Conservation (phyloP, 768 basidiomycete genomes). For the Boletus subparvulus region DNA sequence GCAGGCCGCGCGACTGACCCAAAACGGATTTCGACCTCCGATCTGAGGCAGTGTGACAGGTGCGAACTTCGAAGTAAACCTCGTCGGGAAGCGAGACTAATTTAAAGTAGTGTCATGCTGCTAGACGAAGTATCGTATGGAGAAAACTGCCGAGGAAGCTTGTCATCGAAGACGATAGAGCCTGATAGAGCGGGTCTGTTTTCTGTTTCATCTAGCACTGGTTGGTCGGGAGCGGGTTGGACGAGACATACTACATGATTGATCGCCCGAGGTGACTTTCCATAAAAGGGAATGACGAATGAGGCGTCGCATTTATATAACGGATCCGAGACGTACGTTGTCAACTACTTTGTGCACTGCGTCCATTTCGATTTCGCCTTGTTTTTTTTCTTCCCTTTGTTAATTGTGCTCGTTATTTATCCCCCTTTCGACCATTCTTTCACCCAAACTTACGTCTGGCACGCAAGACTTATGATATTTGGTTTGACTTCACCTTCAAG, state of each 20-base stretch:
- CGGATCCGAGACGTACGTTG: neutral
- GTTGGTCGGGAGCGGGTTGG: neutral
- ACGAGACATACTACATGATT: neutral
- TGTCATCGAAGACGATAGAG: neutral
- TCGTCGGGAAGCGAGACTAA: too few species aligned
- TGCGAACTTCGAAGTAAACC: too few species aligned
- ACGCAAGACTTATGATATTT: constrained; percentile 13
- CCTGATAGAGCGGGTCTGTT: neutral
- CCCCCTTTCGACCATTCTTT: constrained; percentile 9
- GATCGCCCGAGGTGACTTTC: neutral
- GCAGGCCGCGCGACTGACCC: too few species aligned
- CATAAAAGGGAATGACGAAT: neutral
- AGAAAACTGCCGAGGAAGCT: neutral
- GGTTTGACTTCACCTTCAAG: neutral
- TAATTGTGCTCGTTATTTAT: neutral
- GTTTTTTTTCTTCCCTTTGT: neutral
- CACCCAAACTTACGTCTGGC: constrained; percentile 25
- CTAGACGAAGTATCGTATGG: neutral
- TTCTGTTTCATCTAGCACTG: too few species aligned
- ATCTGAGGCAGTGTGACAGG: too few species aligned
- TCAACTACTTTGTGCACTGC: constrained; percentile 15
- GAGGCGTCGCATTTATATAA: neutral
- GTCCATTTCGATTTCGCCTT: constrained; percentile 15
- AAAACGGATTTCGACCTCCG: too few species aligned
- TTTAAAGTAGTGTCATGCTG: neutral